Conservation (phyloP, 2,329 filamentous ascomycete species). For the Colletotrichum sp. region DNA sequence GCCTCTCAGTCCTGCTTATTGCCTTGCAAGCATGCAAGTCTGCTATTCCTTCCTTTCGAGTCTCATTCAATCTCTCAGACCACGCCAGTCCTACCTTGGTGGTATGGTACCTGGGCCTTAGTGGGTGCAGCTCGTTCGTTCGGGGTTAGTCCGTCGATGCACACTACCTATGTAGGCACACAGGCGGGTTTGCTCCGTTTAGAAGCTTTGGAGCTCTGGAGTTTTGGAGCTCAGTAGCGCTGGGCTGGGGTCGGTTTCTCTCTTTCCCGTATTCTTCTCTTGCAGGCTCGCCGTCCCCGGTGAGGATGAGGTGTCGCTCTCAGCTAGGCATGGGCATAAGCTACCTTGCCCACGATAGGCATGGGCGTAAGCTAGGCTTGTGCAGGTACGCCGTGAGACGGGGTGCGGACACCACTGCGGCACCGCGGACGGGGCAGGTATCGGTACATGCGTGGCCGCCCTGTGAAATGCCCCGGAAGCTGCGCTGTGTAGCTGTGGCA, state of each 20-base stretch:
- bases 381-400: constrained; percentile 8
- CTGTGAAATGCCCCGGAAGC: neutral
- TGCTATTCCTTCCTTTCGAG: neutral
- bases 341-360: neutral
- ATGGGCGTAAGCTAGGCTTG: neutral
- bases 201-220: neutral
- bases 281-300: neutral
- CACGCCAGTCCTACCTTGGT: neutral
- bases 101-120: neutral
- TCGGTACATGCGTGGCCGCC: neutral
- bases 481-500: neutral
- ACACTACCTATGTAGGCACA: neutral
- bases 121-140: neutral
- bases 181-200: neutral
- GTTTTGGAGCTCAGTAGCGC: neutral
- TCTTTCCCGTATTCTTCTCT: neutral
- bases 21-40: neutral
- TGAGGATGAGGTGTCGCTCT: neutral
- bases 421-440: neutral
- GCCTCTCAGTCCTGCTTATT: neutral
- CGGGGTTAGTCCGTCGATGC: neutral
- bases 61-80: neutral
- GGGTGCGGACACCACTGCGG: neutral
- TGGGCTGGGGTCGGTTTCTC: neutral
- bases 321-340: neutral